Conservation (phyloP, 2,329 filamentous ascomycete genomes). For the Zymoseptoria crescenta region DNA sequence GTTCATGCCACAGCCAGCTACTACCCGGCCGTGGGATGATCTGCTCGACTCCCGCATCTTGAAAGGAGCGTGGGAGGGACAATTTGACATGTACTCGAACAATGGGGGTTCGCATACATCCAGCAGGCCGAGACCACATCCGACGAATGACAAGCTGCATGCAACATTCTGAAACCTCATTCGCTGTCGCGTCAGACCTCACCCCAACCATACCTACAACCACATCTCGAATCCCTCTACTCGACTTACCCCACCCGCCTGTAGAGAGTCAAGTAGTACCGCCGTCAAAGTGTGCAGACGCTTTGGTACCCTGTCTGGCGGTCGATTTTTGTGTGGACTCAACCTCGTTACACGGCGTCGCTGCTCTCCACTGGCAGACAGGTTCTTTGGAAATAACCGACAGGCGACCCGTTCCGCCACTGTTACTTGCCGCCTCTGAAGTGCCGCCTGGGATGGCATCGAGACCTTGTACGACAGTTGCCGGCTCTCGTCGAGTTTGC, state of each 20-base stretch:
- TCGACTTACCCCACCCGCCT: neutral
- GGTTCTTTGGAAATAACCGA: neutral
- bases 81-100: neutral
- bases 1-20: neutral
- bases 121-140: neutral
- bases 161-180: neutral
- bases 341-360: neutral
- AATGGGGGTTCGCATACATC: neutral
- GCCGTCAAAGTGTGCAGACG: neutral
- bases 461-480: neutral
- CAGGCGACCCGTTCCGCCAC: constrained; percentile 5
- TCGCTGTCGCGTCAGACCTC: neutral
- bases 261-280: neutral
- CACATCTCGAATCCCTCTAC: neutral
- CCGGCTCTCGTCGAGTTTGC: constrained; percentile 13
- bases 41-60: neutral
- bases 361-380: neutral
- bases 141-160: neutral
- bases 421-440: constrained; percentile 2
- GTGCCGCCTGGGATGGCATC: constrained; percentile 14
- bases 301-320: neutral
- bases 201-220: neutral
- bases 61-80: neutral
- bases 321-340: neutral
- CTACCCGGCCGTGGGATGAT: neutral